These are phyloP conservation scores for Aspergillus coremiiformis DNA, from an alignment of 495 filamentous ascomycete genomes.

Conservation along the genomic window DNA sequence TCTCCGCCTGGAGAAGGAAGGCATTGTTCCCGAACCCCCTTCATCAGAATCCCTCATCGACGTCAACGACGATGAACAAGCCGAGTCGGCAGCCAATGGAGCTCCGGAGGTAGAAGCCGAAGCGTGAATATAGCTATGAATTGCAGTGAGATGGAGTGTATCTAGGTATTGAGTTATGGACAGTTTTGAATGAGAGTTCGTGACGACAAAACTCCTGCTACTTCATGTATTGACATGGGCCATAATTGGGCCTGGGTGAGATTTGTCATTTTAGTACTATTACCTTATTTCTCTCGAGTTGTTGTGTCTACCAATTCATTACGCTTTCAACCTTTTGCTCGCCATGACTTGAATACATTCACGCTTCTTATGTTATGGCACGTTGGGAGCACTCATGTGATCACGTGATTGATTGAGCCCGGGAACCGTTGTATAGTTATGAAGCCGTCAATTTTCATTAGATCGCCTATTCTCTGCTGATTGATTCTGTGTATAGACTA, in stretches of 20 bases:
- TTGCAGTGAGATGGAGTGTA: not conserved
- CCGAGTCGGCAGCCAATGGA: conserved; percentile 29
- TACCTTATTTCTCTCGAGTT: not conserved
- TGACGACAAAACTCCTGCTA: not conserved
- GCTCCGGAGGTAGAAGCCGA: conserved; percentile 22
- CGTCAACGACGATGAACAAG: conserved; percentile 33
- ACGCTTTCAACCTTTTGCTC: too few species aligned
- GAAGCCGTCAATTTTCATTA: too few species aligned
- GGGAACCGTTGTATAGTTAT: too few species aligned
- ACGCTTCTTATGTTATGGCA: too few species aligned
- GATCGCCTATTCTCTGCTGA: too few species aligned
- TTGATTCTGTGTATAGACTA: too few species aligned
- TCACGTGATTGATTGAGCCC: too few species aligned
- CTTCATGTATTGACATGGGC: not conserved
- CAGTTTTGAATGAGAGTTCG: not conserved
- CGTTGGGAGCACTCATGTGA: too few species aligned
- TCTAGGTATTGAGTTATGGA: not conserved
- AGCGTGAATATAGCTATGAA: too few species aligned
- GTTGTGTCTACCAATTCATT: not conserved
- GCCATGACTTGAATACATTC: too few species aligned
- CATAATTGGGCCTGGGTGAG: not conserved
- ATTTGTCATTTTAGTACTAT: not conserved
- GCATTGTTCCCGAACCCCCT: conserved; percentile 33
- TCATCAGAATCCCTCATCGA: conserved; percentile 44
- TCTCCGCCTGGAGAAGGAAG: conserved; percentile 69